These are phyloP conservation scores for Pichia norvegensis DNA, from an alignment of 1,139 yeast genomes.

Conservation along the genomic window DNA sequence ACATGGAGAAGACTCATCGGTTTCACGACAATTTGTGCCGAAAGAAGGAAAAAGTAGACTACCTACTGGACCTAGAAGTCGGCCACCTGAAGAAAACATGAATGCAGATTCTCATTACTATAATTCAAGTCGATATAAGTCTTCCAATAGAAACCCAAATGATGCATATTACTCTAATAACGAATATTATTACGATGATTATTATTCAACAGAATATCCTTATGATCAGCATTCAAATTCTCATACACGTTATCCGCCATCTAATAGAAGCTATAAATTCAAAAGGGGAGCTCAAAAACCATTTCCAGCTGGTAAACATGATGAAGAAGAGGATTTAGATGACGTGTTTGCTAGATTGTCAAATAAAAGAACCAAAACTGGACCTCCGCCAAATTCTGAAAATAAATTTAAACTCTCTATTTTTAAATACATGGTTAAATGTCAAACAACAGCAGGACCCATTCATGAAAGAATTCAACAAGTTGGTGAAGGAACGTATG, in stretches of 20 bases:
- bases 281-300: background rate
- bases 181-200: slow-evolving; percentile 1
- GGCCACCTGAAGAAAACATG: background rate
- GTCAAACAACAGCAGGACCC: slow-evolving; percentile 15
- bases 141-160: background rate
- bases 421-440: slow-evolving; percentile 21
- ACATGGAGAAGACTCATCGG: background rate
- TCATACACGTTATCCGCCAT: background rate
- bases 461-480: slow-evolving; percentile 29
- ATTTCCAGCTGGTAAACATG: background rate
- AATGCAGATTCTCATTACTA: background rate
- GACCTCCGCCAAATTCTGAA: background rate
- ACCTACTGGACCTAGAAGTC: background rate
- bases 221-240: background rate
- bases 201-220: background rate
- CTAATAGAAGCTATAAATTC: background rate
- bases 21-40: background rate
- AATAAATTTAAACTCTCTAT: background rate
- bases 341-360: slow-evolving; percentile 11
- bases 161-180: background rate
- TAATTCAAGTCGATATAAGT: background rate
- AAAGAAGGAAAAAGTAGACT: background rate
- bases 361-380: background rate
- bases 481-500: slow-evolving; percentile 39
- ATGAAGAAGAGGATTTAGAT: slow-evolving; percentile 11